These are phyloP conservation scores for Boechera retrofracta DNA, from an alignment of 345 rosid species.

Conservation along the genomic window DNA sequence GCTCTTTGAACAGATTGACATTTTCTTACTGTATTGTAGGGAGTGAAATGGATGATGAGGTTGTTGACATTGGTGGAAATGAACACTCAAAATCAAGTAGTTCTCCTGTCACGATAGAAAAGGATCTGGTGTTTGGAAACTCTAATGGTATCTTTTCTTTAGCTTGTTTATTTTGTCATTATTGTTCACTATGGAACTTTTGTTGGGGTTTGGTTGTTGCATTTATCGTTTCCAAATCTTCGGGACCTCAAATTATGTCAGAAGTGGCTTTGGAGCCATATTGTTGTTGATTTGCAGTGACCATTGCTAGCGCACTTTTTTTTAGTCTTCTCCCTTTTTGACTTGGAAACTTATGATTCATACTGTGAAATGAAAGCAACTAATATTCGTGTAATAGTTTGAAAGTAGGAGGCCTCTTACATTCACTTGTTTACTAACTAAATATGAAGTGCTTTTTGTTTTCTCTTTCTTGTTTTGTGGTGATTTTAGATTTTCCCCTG, in stretches of 20 bases:
- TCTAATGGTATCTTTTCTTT: slow-evolving; percentile 49
- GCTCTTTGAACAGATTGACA: slow-evolving; percentile 12
- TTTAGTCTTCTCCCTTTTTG: neutral
- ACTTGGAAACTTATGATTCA: neutral
- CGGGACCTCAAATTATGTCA: slow-evolving; percentile 7
- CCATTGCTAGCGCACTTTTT: neutral
- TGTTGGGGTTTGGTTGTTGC: neutral
- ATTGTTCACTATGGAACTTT: neutral
- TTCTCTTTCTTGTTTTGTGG: neutral
- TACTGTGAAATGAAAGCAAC: slow-evolving; percentile 4
- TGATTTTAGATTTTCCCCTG: neutral
- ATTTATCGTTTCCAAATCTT: neutral
- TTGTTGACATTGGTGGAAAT: slow-evolving; percentile 75
- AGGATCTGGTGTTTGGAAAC: slow-evolving; percentile 62
- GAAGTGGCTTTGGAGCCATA: slow-evolving; percentile 5
- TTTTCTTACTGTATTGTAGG: slow-evolving; percentile 46
- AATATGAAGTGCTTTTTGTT: neutral
- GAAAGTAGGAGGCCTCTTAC: neutral
- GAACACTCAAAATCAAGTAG: slow-evolving; percentile 56
- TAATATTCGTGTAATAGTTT: neutral
- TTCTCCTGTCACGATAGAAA: slow-evolving; percentile 60
- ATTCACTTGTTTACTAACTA: slow-evolving; percentile 6
- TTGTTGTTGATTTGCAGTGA: slow-evolving; percentile 11
- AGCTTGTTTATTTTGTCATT: slow-evolving; percentile 4
- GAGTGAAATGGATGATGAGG: slow-evolving; percentile 68